Base-by-base conservation (phyloP, 1,284 basidiomycete species). In the Puccinia polysora region DNA sequence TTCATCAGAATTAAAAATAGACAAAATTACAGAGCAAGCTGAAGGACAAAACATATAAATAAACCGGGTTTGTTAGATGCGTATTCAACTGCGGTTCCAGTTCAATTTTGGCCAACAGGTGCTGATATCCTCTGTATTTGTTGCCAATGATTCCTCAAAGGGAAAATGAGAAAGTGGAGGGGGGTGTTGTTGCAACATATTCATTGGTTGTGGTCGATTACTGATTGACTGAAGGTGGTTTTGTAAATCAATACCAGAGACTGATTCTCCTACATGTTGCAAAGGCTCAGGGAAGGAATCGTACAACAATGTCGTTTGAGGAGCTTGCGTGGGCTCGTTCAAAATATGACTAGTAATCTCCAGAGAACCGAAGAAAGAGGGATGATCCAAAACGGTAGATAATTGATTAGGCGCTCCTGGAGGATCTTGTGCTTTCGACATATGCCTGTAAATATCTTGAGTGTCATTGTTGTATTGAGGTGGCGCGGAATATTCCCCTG, bases 41-140 rank as follows among this genome's bases (percentile, higher is more conserved):
- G n/a, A n/a, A n/a, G n/a, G n/a, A n/a, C n/a, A n/a, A n/a, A n/a
- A n/a, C n/a, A n/a, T n/a, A n/a, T n/a, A n/a, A n/a, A n/a, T n/a
- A n/a, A n/a, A n/a, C n/a, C n/a, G n/a, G n/a, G n/a, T n/a, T n/a
- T n/a, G n/a, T n/a, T n/a, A n/a, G n/a, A n/a, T n/a, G n/a, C n/a
- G n/a, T n/a, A n/a, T 43, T 62, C 59, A 62, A 28, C 28, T 62
- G 38, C 59, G 59, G 23, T 32, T 47, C 59, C 59, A 62, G 28
- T 43, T 62, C 20, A 62, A 7, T 32, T 47, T 62, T 32, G 43
- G 59, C 59, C 59, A 62, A 43, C 59, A 62, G 28, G 59, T 14
- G 43, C 47, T 62, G 59, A 47, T 62, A 36, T 62, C 59, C 4
- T 62, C 59, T 15, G 43, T 28, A 15, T 40, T 62, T 30, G 59